Base-by-base conservation (phyloP, 108 stramenopile genomes). In the Poteriospumella lacustris region DNA sequence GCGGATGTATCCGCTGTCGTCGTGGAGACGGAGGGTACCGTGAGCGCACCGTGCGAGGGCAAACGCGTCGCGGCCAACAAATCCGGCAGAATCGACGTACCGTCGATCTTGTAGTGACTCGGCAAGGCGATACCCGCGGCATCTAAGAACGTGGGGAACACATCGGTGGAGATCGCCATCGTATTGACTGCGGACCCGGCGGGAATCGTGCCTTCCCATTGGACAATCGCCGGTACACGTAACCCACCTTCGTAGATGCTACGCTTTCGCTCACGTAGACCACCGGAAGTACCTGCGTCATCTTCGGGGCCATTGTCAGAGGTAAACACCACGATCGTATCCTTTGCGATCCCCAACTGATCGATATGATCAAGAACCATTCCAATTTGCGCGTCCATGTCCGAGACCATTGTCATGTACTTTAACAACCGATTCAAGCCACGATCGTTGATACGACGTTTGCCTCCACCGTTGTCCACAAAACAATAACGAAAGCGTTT, bases 271-370 rank as follows among this genome's bases (percentile, higher is more conserved):
- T 9, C 60, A 34, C 60, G 60, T 5, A 31, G 36, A 12, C 12
- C 12, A 31, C 60, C 60, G 9, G 60, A 3, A 64, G 60, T 12
- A 12, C 60, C 60, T 24, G 60, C 60, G 36, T 5, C 15, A 64
- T 64, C 60, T 64, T 64, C 60, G 5, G 60, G 60, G 36, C 60
- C 60, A 24, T 64, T 64, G 36, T 64, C 60, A 64, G 60, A 64
- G 9, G 31, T 34, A 64, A 64, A 64, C 24, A 64, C 60, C 5
- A 64, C 60, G 28, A 64, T 34, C 9, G 60, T 64, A 33, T 24
- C 3, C 31, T 64, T 24, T 31, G 28, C 60, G 9, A 64, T 64
- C 9, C 31, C 31, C 60, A 64, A 5, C 5, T 64, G 5, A 34
- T 64, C 36, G 3, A 64, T 26, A 24, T 3, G 9, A 64, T 64